Conservation (phyloP, 2,329 filamentous ascomycete genomes). For the Paramyrothecium sp. region DNA sequence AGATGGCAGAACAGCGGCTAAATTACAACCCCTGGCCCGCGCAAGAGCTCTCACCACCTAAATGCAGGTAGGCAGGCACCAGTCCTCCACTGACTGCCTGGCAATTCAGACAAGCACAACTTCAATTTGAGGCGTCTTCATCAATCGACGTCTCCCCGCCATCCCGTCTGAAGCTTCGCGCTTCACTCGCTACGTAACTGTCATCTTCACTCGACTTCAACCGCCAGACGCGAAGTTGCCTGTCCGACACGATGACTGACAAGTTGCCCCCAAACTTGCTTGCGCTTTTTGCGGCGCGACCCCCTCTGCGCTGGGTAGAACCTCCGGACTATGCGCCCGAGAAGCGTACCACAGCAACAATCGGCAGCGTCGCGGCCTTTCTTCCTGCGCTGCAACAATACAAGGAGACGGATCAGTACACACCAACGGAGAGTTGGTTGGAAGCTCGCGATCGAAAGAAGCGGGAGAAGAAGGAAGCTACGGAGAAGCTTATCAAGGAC, state of each 20-base stretch:
- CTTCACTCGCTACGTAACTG: conserved; percentile 8
- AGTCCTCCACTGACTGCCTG: not conserved
- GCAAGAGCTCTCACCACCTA: not conserved
- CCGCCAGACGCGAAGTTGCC: not conserved
- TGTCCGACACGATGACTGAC: conserved; percentile 71
- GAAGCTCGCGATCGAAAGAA: conserved; percentile 82
- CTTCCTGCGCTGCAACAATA: conserved; percentile 74
- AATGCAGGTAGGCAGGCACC: not conserved
- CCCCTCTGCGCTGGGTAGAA: conserved; percentile 84
- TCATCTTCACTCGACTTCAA: not conserved
- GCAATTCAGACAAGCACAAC: not conserved
- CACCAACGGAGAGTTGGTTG: conserved; percentile 89
- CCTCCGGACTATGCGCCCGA: conserved; percentile 81
- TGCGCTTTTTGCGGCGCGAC: conserved; percentile 91
- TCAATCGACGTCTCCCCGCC: not conserved
- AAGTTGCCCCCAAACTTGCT: conserved; percentile 91
- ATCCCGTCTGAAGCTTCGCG: conserved; percentile 8
- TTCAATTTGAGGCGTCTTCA: no score
- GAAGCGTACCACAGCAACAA: conserved; percentile 71
- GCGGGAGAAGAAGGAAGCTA: conserved; percentile 70
- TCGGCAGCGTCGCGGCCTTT: conserved; percentile 73
- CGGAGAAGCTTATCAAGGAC: conserved; percentile 63
- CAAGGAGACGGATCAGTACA: conserved; percentile 72
- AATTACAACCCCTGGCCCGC: not conserved
- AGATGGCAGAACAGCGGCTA: conserved; percentile 17